Conservation (phyloP, 192 early-diverging fungal genomes). For the Entophlyctis helioformis region DNA sequence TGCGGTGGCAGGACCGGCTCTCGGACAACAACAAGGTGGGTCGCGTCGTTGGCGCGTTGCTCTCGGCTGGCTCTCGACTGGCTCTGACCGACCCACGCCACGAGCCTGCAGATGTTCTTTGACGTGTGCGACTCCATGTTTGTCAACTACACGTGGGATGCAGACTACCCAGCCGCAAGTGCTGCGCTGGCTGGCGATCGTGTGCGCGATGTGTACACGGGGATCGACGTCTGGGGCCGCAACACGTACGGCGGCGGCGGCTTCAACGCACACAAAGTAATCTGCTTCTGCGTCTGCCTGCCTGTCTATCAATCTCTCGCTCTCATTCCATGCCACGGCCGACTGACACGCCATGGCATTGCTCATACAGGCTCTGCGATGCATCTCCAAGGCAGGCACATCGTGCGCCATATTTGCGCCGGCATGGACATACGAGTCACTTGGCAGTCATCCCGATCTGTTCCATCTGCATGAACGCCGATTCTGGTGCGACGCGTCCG, state of each 20-base stretch:
- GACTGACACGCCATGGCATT: not conserved
- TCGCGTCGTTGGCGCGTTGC: too few relatives aligned
- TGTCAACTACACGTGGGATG: constrained; percentile 27
- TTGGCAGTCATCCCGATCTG: constrained; percentile 25
- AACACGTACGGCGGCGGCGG: constrained; percentile 45
- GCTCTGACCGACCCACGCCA: not conserved
- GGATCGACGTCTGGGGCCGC: constrained; percentile 58
- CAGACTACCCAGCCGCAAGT: constrained; percentile 8
- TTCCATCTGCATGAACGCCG: constrained; percentile 35
- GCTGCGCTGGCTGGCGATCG: constrained; percentile 17
- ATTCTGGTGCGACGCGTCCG: constrained; percentile 32
- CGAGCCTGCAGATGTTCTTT: constrained; percentile 25
- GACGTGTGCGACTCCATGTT: constrained; percentile 38
- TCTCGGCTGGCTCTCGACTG: not conserved
- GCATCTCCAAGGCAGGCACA: constrained; percentile 23
- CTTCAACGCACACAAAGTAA: constrained; percentile 17
- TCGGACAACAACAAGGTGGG: constrained; percentile 26
- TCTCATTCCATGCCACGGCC: not conserved
- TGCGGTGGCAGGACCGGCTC: constrained; percentile 49
- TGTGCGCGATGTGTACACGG: constrained; percentile 38
- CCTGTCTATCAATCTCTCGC: not conserved
- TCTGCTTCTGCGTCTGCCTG: not conserved
- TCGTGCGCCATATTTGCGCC: constrained; percentile 51
- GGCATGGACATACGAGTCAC: constrained; percentile 50
- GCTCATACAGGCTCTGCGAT: constrained; percentile 27